These are phyloP conservation scores for Platanthera zijinensis DNA, from an alignment of 106 monocot species.

Conservation along the genomic window DNA sequence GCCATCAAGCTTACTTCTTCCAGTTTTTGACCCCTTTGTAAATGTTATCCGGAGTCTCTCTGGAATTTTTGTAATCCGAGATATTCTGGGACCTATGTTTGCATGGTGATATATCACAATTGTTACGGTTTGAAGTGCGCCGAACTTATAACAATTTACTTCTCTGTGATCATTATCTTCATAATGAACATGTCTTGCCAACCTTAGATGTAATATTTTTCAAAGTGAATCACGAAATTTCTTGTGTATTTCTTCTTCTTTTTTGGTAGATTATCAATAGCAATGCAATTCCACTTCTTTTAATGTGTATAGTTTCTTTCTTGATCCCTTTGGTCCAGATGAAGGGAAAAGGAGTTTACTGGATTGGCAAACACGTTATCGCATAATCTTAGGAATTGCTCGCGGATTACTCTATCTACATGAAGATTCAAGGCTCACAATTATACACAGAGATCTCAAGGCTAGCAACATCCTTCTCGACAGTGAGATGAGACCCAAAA, in stretches of 20 bases:
- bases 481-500: not conserved
- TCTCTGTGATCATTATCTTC: not conserved
- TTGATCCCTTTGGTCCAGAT: not conserved
- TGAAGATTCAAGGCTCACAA: not conserved
- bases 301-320: not conserved
- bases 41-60: too few relatives aligned
- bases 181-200: not conserved
- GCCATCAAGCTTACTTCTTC: too few relatives aligned
- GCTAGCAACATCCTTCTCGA: slow-evolving; percentile 5
- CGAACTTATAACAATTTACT: not conserved
- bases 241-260: not conserved
- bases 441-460: slow-evolving; percentile 5
- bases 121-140: not conserved
- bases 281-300: not conserved
- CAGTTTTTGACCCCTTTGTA: too few relatives aligned
- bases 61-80: too few relatives aligned
- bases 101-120: too few relatives aligned
- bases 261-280: not conserved
- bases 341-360: not conserved
- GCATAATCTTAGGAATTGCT: slow-evolving; percentile 1
- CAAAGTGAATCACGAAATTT: not conserved
- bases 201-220: not conserved
- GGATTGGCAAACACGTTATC: not conserved
- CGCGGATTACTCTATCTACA: not conserved
- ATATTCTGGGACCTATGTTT: too few relatives aligned